phyloP scores from a whole-genome alignment of 2,329 filamentous ascomycete species.

The Blastomyces emzantsi region DNA sequence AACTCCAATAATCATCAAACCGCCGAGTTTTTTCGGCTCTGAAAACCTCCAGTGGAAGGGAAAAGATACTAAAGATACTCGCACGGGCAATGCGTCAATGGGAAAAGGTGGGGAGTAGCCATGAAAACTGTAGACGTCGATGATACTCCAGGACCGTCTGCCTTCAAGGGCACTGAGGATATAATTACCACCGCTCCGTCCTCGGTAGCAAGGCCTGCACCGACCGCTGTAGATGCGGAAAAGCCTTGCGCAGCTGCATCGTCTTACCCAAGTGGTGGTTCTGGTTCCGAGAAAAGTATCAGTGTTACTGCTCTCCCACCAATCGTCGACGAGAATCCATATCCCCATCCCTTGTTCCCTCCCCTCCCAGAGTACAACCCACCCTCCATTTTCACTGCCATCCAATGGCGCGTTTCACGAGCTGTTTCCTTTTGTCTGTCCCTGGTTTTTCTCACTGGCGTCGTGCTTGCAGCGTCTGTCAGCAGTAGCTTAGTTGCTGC shows the following conservation, averaged over 20 bases:
- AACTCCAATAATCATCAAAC: neutral
- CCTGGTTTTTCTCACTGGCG: slow-evolving; percentile 63
- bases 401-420: slow-evolving; percentile 59
- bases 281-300: neutral
- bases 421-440: slow-evolving; percentile 66
- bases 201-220: neutral
- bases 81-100: neutral
- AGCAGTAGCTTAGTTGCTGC: slow-evolving; percentile 52
- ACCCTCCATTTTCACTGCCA: slow-evolving; percentile 53
- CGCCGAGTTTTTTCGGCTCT: neutral
- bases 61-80: neutral
- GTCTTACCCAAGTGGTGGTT: neutral
- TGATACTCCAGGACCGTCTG: neutral
- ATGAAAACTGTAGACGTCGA: neutral
- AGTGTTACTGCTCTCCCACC: neutral
- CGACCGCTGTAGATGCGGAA: too few species aligned
- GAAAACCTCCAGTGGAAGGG: neutral
- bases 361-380: slow-evolving; percentile 75
- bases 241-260: neutral
- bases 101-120: neutral
- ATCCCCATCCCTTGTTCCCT: slow-evolving; percentile 66
- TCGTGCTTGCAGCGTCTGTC: slow-evolving; percentile 65
- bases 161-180: neutral
- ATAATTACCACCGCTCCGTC: neutral
- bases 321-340: neutral